Evolutionary conservation across 2,329 filamentous ascomycete genomes (phyloP).

Genomic region (Penicillium hesseltinei): DNA sequence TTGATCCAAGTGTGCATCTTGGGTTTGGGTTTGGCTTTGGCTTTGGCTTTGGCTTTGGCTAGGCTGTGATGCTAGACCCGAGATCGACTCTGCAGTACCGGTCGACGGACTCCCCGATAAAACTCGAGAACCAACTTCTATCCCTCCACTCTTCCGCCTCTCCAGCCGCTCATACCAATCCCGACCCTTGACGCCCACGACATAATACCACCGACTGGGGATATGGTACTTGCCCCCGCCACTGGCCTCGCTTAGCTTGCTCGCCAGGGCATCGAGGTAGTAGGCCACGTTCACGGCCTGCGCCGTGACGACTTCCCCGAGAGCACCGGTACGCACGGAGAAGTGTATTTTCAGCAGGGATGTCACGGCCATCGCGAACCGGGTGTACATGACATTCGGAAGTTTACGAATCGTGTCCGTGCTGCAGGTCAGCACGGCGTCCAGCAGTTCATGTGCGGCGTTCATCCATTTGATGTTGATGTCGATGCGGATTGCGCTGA

Average conservation of each 20-base stretch:
- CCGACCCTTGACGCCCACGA: conserved; percentile 33
- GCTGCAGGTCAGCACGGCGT: conserved; percentile 34
- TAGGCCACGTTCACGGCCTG: conserved; percentile 32
- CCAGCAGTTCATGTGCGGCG: conserved; percentile 34
- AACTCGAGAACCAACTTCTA: conserved; percentile 5
- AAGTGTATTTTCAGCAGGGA: conserved; percentile 38
- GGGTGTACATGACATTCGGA: conserved; percentile 36
- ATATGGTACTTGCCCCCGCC: conserved; percentile 34
- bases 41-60: neutral
- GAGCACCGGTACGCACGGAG: conserved; percentile 29
- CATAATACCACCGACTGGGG: conserved; percentile 34
- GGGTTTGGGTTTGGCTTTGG: neutral
- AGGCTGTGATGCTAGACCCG: neutral
- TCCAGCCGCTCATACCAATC: conserved; percentile 35
- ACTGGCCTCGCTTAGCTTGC: conserved; percentile 35
- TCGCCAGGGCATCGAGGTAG: conserved; percentile 33
- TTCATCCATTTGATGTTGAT: conserved; percentile 41
- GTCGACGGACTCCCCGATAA: conserved; percentile 16
- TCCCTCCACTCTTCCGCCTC: conserved; percentile 18
- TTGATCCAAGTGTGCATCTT: neutral
- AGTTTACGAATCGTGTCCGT: conserved; percentile 35
- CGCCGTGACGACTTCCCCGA: conserved; percentile 33
- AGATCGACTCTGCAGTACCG: conserved; percentile 9
- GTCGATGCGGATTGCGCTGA: conserved; percentile 37
- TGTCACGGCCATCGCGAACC: conserved; percentile 32